Evolutionary conservation across 1,139 yeast species (phyloP).

Genomic region (Saccharomyces hybrid): DNA sequence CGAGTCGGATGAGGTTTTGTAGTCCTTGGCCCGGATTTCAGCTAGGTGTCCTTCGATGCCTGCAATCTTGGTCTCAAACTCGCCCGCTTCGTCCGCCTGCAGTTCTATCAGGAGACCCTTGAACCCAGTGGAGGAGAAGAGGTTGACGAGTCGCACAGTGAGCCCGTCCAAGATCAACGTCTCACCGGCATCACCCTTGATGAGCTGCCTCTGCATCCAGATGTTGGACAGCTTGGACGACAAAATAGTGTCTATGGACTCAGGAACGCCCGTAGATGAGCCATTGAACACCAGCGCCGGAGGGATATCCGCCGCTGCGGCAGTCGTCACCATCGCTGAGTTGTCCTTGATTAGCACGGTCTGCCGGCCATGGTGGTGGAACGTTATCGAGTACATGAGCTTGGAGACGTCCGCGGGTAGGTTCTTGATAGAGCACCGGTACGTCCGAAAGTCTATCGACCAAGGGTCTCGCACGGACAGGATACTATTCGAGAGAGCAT

Average conservation of each 20-base stretch:
- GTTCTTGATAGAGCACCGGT: slow-evolving; percentile 22
- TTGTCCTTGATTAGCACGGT: slow-evolving; percentile 23
- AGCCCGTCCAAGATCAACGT: slow-evolving; percentile 20
- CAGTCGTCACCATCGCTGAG: slow-evolving; percentile 18
- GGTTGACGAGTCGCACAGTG: slow-evolving; percentile 24
- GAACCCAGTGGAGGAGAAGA: slow-evolving; percentile 30
- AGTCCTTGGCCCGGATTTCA: slow-evolving; percentile 17
- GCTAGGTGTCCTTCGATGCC: slow-evolving; percentile 13
- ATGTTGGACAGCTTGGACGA: slow-evolving; percentile 25
- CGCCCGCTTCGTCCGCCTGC: slow-evolving; percentile 4
- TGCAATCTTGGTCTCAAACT: slow-evolving; percentile 7
- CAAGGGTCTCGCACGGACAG: slow-evolving; percentile 23
- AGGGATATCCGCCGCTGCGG: slow-evolving; percentile 12
- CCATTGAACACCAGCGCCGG: slow-evolving; percentile 15
- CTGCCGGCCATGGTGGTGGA: slow-evolving; percentile 21
- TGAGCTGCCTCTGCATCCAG: slow-evolving; percentile 28
- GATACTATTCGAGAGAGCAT: slow-evolving; percentile 22
- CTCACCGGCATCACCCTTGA: slow-evolving; percentile 31
- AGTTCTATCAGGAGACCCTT: slow-evolving; percentile 28
- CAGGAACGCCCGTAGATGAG: slow-evolving; percentile 22
- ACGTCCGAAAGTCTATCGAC: slow-evolving; percentile 28
- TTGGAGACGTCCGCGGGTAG: slow-evolving; percentile 16
- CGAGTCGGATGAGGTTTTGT: slow-evolving; percentile 16
- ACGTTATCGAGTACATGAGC: slow-evolving; percentile 24
- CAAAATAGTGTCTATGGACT: slow-evolving; percentile 23